These are phyloP conservation scores for Calocybe cyanea DNA, from an alignment of 768 basidiomycete species.

Conservation along the genomic window DNA sequence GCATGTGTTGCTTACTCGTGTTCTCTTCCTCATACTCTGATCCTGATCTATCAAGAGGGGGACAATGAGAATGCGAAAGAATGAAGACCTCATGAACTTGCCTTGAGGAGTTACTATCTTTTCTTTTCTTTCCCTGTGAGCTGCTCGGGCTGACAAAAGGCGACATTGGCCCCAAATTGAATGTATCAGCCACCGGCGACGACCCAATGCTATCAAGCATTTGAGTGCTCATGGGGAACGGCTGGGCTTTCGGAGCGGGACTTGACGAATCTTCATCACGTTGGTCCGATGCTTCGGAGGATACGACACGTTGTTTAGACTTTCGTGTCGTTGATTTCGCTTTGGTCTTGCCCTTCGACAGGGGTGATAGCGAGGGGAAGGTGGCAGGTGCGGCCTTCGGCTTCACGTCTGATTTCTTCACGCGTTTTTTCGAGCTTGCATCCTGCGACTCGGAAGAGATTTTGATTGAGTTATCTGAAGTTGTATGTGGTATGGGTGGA, in stretches of 20 bases:
- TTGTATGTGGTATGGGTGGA: slow-evolving; percentile 15
- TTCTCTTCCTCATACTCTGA: slow-evolving; percentile 5
- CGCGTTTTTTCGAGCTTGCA: too few species aligned
- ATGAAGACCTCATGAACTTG: too few species aligned
- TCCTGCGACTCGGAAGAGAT: too few species aligned
- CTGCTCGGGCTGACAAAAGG: slow-evolving; percentile 28
- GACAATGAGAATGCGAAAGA: background rate
- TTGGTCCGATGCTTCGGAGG: slow-evolving; percentile 2
- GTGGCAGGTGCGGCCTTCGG: slow-evolving; percentile 7
- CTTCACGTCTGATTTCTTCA: slow-evolving; percentile 4
- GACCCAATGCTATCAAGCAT: slow-evolving; percentile 34
- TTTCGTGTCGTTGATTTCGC: background rate
- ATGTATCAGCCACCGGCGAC: slow-evolving; percentile 9
- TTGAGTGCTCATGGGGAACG: slow-evolving; percentile 50
- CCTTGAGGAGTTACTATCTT: slow-evolving; percentile 14
- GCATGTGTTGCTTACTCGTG: slow-evolving; percentile 26
- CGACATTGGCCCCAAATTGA: slow-evolving; percentile 18
- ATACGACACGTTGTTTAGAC: slow-evolving; percentile 1
- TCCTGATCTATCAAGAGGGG: slow-evolving; percentile 8
- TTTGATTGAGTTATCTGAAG: background rate
- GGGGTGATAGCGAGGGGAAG: slow-evolving; percentile 2
- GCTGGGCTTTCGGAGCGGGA: slow-evolving; percentile 17
- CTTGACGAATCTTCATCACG: background rate
- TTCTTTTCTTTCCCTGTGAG: slow-evolving; percentile 28
- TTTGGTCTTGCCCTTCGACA: background rate